phyloP scores from a whole-genome alignment of 2,329 filamentous ascomycete genomes.

The Alternaria longipes region DNA sequence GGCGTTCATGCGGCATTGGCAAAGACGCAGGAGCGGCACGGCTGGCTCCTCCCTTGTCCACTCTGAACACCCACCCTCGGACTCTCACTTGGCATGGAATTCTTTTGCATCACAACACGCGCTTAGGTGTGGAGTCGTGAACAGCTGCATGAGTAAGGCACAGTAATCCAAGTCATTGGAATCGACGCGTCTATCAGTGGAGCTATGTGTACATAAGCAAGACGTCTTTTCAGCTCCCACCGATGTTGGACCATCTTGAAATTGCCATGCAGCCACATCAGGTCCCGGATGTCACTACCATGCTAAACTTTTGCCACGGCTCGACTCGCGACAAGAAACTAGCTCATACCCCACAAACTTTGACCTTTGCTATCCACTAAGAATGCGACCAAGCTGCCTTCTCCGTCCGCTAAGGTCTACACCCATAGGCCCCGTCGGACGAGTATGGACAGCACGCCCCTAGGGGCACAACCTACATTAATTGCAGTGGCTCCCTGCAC shows the following conservation, averaged over 20 bases:
- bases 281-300: background rate
- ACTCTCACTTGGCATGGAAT: background rate
- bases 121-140: background rate
- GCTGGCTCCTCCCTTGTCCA: slow-evolving; percentile 3
- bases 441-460: background rate
- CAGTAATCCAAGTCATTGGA: slow-evolving; percentile 5
- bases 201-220: background rate
- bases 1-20: slow-evolving; percentile 3
- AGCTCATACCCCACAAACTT: slow-evolving; percentile 11
- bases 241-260: background rate
- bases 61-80: background rate
- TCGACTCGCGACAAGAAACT: slow-evolving; percentile 2
- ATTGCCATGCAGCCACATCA: background rate
- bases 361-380: slow-evolving; percentile 4
- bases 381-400: background rate
- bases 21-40: slow-evolving; percentile 11
- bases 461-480: slow-evolving; percentile 10
- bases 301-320: slow-evolving; percentile 8
- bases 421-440: slow-evolving; percentile 4
- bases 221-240: background rate
- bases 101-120: background rate
- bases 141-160: slow-evolving; percentile 8
- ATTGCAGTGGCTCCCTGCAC: slow-evolving; percentile 15
- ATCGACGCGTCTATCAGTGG: slow-evolving; percentile 1
- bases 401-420: slow-evolving; percentile 1